Evolutionary conservation across 2,329 filamentous ascomycete species (phyloP).

Genomic region (Colletotrichum chlorophyti): DNA sequence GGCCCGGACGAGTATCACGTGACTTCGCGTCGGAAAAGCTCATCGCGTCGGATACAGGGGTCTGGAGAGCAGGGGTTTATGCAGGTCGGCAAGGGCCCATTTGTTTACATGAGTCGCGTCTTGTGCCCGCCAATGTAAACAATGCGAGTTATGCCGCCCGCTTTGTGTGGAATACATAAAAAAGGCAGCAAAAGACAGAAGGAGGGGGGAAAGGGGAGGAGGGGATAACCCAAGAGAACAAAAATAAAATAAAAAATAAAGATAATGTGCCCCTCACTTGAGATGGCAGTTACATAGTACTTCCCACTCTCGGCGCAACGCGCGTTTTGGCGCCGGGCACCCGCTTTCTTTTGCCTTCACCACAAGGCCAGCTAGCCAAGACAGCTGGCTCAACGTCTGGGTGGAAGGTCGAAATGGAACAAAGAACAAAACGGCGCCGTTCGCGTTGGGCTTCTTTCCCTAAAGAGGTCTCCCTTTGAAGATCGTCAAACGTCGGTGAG

Average conservation of each 20-base stretch:
- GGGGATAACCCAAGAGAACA: too few species aligned
- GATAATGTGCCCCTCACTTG: slow-evolving; percentile 2
- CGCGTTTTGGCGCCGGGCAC: slow-evolving; percentile 4
- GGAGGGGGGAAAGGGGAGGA: too few species aligned
- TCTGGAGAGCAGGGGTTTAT: background rate
- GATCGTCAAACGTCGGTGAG: too few species aligned
- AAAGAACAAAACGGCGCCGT: slow-evolving; percentile 10
- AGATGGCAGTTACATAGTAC: background rate
- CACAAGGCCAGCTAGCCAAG: too few species aligned
- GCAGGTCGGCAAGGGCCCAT: slow-evolving; percentile 21
- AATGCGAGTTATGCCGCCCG: too few species aligned
- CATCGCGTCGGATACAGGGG: too few species aligned
- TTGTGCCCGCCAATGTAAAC: slow-evolving; percentile 24
- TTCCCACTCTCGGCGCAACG: slow-evolving; percentile 18
- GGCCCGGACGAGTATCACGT: background rate
- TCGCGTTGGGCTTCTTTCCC: too few species aligned
- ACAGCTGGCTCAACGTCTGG: too few species aligned
- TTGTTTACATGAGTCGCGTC: slow-evolving; percentile 31
- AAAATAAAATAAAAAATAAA: background rate
- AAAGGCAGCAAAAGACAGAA: too few species aligned
- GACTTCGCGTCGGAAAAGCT: slow-evolving; percentile 23
- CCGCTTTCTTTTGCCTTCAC: slow-evolving; percentile 11
- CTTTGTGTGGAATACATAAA: too few species aligned
- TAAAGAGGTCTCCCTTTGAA: too few species aligned
- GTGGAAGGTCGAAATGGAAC: background rate